Evolutionary conservation across 495 filamentous ascomycete genomes (phyloP).

Genomic region (Hypoxylon intermedium): DNA sequence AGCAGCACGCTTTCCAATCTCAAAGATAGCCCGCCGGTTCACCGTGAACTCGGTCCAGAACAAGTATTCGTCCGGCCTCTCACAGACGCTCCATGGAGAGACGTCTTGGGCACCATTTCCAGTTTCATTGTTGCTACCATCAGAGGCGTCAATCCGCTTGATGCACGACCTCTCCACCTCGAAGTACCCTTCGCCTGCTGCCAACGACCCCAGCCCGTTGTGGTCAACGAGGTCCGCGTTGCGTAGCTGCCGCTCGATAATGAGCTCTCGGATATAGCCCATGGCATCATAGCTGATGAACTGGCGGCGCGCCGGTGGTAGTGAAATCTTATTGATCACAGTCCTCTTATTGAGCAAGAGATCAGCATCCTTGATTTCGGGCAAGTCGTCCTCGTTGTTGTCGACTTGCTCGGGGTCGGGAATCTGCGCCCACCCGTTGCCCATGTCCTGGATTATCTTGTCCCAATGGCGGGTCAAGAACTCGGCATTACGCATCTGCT

Average conservation of each 20-base stretch:
- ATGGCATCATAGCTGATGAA: conserved; percentile 40
- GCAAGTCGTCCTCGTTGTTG: conserved; percentile 3
- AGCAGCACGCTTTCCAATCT: conserved; percentile 45
- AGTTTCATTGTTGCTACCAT: background rate
- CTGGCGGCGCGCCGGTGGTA: conserved; percentile 36
- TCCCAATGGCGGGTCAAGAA: conserved; percentile 47
- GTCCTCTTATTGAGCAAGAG: conserved; percentile 18
- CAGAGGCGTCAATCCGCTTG: background rate
- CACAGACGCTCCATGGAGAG: conserved; percentile 24
- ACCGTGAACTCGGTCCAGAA: conserved; percentile 48
- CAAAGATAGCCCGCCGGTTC: conserved; percentile 37
- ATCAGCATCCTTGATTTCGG: conserved; percentile 27
- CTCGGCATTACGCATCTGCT: conserved; percentile 49
- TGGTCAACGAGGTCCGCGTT: conserved; percentile 38
- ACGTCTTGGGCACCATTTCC: background rate
- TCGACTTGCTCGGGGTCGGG: conserved; percentile 26
- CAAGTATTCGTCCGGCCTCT: conserved; percentile 40
- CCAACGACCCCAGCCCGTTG: conserved; percentile 38
- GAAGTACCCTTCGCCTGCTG: conserved; percentile 29
- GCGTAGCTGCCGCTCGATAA: conserved; percentile 46
- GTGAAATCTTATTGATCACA: background rate
- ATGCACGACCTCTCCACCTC: conserved; percentile 45
- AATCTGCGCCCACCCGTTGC: conserved; percentile 40
- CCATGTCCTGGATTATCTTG: conserved; percentile 25
- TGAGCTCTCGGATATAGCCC: conserved; percentile 39